A percentile compares a stretch with the other conserved stretches of the same genome.
Evolutionary conservation across 306 rosid genomes (phyloP).

Genomic region (Ormosia emarginata): DNA sequence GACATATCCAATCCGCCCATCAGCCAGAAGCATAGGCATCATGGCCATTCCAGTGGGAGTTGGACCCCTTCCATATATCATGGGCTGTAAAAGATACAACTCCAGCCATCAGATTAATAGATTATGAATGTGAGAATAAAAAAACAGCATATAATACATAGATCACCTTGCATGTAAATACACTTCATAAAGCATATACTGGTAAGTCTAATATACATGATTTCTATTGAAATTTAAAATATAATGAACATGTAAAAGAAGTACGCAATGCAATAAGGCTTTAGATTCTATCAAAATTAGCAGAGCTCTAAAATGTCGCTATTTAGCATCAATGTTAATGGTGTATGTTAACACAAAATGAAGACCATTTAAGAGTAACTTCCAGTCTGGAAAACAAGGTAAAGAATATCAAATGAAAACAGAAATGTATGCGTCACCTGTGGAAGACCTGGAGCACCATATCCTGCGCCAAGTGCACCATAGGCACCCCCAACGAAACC

Average conservation of each 20-base stretch:
- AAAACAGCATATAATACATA: not conserved
- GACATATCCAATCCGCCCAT: constrained; percentile 93
- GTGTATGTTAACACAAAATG: not conserved
- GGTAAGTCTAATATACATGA: not conserved
- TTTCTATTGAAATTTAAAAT: constrained; percentile 8
- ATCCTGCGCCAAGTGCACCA: constrained; percentile 77
- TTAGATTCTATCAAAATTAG: not conserved
- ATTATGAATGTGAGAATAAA: not conserved
- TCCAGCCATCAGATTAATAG: constrained; percentile 20
- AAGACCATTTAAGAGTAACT: not conserved
- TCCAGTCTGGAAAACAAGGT: constrained; percentile 7
- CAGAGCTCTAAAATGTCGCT: not conserved
- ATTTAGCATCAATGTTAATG: not conserved
- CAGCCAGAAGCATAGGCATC: constrained; percentile 98
- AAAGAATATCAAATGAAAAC: not conserved
- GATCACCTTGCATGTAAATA: not conserved
- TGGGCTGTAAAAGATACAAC: constrained; percentile 55
- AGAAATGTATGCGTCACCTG: constrained; percentile 48
- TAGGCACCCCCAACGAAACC: constrained; percentile 74
- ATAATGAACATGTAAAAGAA: not conserved
- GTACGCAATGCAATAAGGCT: not conserved
- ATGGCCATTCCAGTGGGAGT: constrained; percentile 83
- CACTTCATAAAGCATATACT: constrained; percentile 8
- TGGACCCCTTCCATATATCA: constrained; percentile 83
- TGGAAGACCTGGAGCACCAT: constrained; percentile 65